A percentile compares a stretch with the other conserved stretches of the same genome.
These are phyloP conservation scores for Triticum turgidum DNA, from an alignment of 176 grass and related monocot genomes.

Conservation along the genomic window DNA sequence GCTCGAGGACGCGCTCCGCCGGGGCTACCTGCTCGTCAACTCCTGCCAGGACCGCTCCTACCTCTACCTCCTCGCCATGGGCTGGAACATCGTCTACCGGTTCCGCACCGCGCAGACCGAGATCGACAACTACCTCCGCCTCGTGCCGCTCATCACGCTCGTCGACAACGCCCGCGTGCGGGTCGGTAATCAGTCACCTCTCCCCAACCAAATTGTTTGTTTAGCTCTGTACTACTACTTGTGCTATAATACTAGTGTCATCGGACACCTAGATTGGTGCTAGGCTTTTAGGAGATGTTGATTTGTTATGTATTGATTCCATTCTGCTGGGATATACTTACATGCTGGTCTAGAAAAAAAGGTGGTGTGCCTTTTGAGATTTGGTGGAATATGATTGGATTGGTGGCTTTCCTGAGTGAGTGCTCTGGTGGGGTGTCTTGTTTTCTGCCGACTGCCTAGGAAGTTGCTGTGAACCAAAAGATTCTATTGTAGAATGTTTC, in stretches of 20 bases:
- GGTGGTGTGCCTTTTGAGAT: conserved; percentile 32
- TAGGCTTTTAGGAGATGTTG: conserved; percentile 30
- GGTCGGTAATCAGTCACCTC: conserved; percentile 41
- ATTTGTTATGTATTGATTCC: not conserved
- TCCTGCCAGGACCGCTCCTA: conserved; percentile 82
- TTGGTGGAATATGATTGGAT: not conserved
- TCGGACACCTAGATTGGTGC: not conserved
- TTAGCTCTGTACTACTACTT: not conserved
- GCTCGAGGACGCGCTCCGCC: conserved; percentile 74
- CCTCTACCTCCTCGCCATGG: conserved; percentile 87
- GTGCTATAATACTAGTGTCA: not conserved
- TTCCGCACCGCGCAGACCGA: conserved; percentile 85
- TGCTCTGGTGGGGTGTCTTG: conserved; percentile 17
- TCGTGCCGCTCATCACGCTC: conserved; percentile 92
- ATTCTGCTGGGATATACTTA: conserved; percentile 12
- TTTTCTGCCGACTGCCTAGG: conserved; percentile 21
- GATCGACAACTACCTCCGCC: conserved; percentile 86
- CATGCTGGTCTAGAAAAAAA: conserved; percentile 20
- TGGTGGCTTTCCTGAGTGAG: conserved; percentile 31
- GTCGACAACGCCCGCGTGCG: conserved; percentile 75
- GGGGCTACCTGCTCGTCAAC: conserved; percentile 59
- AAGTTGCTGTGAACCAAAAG: conserved; percentile 18
- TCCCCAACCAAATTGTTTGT: not conserved
- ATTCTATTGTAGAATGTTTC: not conserved
- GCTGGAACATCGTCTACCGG: conserved; percentile 89